phyloP scores from a whole-genome alignment of 345 rosid genomes.

The Anastatica hierochuntica region DNA sequence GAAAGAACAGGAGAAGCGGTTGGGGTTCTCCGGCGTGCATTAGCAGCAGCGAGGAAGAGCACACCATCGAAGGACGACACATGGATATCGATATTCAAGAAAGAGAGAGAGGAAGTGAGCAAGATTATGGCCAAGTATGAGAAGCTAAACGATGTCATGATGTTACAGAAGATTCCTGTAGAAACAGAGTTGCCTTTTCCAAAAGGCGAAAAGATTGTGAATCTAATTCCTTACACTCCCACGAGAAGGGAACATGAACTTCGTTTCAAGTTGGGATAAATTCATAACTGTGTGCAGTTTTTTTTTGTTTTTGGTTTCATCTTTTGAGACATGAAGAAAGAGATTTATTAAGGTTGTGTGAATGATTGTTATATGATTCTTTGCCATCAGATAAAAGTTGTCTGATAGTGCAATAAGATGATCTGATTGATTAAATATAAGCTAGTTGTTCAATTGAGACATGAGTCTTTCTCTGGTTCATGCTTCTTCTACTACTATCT shows the following conservation, averaged over 20 bases:
- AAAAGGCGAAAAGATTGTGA: constrained; percentile 52
- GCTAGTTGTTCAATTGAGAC: no score
- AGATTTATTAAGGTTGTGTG: no score
- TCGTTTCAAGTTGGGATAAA: constrained; percentile 46
- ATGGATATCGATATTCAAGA: constrained; percentile 33
- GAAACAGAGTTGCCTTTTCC: constrained; percentile 44
- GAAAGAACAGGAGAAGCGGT: constrained; percentile 43
- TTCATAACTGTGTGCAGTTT: no score
- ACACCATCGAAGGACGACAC: constrained; percentile 46
- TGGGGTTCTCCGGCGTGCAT: constrained; percentile 47
- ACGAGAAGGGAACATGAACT: constrained; percentile 44
- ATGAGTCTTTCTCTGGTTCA: no score
- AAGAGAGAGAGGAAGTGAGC: constrained; percentile 37
- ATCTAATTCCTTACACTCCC: constrained; percentile 36
- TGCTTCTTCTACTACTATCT: no score
- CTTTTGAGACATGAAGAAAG: no score
- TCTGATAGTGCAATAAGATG: no score
- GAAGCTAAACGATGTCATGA: constrained; percentile 47
- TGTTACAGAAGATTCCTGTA: constrained; percentile 41
- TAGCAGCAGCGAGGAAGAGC: constrained; percentile 28
- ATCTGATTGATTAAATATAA: no score
- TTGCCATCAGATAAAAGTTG: no score
- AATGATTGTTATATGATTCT: no score
- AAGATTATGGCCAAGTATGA: constrained; percentile 42
- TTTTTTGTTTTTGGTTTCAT: no score